Evolutionary conservation across 1,139 yeast genomes (phyloP).

Genomic region (Yamadazyma spencermartinsiae): DNA sequence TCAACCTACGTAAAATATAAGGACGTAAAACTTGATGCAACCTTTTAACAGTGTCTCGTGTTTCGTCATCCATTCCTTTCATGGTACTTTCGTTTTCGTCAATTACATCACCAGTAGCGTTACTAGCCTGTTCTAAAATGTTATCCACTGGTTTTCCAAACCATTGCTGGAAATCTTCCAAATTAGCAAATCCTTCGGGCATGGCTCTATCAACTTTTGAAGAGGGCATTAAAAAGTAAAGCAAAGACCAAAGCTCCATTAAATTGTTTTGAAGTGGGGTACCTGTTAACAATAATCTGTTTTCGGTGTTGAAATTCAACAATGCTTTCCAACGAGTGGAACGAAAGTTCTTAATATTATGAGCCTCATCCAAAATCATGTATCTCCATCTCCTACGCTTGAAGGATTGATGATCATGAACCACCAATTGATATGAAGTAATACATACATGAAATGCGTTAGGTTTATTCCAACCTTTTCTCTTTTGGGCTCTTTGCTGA

Average conservation of each 20-base stretch:
- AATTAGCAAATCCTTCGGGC: conserved; percentile 96
- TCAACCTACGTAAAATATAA: conserved; percentile 83
- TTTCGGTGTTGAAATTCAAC: conserved; percentile 87
- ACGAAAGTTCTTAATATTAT: conserved; percentile 92
- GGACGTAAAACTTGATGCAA: conserved; percentile 94
- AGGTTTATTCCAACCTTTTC: conserved; percentile 97
- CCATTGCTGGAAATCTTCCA: conserved; percentile 97
- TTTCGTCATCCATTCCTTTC: conserved; percentile 57
- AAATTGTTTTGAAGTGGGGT: conserved; percentile 92
- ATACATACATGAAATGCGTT: conserved; percentile 96
- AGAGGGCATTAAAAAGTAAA: conserved; percentile 95
- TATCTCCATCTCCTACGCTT: conserved; percentile 92
- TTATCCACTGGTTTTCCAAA: conserved; percentile 95
- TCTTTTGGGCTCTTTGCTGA: conserved; percentile 90
- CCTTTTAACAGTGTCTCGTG: conserved; percentile 80
- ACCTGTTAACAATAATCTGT: conserved; percentile 88
- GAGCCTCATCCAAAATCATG: conserved; percentile 98
- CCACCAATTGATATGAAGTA: conserved; percentile 93
- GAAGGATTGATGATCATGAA: conserved; percentile 94
- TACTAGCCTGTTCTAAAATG: conserved; percentile 68
- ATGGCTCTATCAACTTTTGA: conserved; percentile 65
- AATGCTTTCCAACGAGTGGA: conserved; percentile 97
- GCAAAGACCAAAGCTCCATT: conserved; percentile 90
- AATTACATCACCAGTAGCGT: conserved; percentile 48
- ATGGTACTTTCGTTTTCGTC: conserved; percentile 44